Evolutionary conservation across 768 basidiomycete genomes (phyloP), one percentile per base, ranked within the genome.

Genomic region (Lepiota brunneoincarnata): DNA sequence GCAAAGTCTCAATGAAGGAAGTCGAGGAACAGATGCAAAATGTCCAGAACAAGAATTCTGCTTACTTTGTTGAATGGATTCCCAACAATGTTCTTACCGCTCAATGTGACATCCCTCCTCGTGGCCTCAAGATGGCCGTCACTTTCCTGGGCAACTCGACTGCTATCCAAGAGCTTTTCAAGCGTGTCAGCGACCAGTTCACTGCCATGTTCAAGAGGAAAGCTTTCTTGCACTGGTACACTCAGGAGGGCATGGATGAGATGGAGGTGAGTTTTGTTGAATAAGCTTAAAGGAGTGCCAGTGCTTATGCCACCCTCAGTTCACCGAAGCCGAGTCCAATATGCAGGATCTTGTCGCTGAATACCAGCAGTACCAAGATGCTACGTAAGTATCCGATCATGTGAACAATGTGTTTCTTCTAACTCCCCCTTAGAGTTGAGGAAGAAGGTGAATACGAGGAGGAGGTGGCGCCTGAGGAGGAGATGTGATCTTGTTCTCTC

Each of bases 1-100:
- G 97, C 62, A 95, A 95, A 73, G 94, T 98, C 51, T 92, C 94
- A n/a, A 98, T 98, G 95, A 96, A 96, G 75, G 97, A 99, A 69
- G 93, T 99, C 53, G 97, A 99, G 74, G 97, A 98, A 68, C 92
- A 96, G 67, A 98, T 98, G 93, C 89, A 94, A 73, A 90, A 87
- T 62, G 93, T 98, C 31, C 91, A 95, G 75, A 92, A 83, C 82
- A 97, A 96, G 84, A 97, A 98, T 80, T 90, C 93, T 31, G 88
- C 92, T 4, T 95, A 97, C 80, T 98, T 98, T 64, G 95, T 98
- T 61, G 95, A 99, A 73, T 99, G 97, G 97, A 98, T 99, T 61
- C 97, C 97, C 64, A 97, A 97, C 86, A 98, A 98, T 66, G 91
- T 98, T 56, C 85, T 94, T 64, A 94, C 93, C 36, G 94, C 97